phyloP scores from a whole-genome alignment of 805 yeast species.

The Phaffomyces antillensis region DNA sequence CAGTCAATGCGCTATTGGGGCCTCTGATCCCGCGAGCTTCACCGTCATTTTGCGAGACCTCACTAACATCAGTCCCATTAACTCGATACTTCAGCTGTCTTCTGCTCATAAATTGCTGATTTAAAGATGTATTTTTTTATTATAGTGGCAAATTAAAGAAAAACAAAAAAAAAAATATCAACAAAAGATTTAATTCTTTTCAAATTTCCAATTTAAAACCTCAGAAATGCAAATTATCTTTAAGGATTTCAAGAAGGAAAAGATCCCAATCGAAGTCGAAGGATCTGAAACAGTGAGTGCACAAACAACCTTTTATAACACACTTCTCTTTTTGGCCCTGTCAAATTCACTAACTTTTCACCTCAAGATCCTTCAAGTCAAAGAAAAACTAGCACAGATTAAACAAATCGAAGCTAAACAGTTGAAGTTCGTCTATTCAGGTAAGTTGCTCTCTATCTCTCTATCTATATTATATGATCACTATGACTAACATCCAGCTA shows the following conservation, averaged over 20 bases:
- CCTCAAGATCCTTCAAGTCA: slow-evolving; percentile 50
- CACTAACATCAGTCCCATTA: slow-evolving; percentile 8
- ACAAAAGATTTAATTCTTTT: not conserved
- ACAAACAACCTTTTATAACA: too few relatives aligned
- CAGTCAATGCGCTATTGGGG: slow-evolving; percentile 84
- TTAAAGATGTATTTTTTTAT: too few relatives aligned
- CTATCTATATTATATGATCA: too few relatives aligned
- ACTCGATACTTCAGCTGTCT: slow-evolving; percentile 22
- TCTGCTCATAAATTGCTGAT: slow-evolving; percentile 20
- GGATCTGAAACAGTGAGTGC: slow-evolving; percentile 58
- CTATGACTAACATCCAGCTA: not conserved
- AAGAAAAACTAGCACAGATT: slow-evolving; percentile 60
- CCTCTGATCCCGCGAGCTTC: slow-evolving; percentile 32
- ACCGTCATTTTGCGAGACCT: slow-evolving; percentile 1
- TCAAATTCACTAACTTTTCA: not conserved
- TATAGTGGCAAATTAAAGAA: too few relatives aligned
- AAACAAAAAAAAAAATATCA: not conserved
- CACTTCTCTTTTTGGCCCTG: not conserved
- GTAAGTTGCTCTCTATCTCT: slow-evolving; percentile 25
- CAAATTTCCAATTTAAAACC: not conserved
- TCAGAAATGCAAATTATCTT: slow-evolving; percentile 64
- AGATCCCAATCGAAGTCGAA: slow-evolving; percentile 73
- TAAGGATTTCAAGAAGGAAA: slow-evolving; percentile 91
- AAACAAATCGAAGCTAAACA: slow-evolving; percentile 66
- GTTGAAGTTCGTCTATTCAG: slow-evolving; percentile 88